phyloP scores from a whole-genome alignment of 2,329 filamentous ascomycete species.

The Scopulariopsis brevicaulis region DNA sequence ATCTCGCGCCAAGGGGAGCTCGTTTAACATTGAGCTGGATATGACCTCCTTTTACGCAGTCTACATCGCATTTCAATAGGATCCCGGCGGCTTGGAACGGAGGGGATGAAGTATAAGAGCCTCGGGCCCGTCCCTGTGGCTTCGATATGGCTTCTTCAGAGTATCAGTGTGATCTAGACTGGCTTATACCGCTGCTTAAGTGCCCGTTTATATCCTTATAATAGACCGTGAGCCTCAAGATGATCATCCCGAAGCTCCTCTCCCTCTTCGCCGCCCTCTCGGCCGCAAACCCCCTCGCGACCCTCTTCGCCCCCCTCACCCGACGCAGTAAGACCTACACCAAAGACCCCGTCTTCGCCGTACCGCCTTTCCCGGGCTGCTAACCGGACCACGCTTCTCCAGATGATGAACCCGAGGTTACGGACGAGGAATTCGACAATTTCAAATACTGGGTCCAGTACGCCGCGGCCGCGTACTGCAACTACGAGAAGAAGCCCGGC shows the following conservation, averaged over 20 bases:
- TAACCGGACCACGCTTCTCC: background rate
- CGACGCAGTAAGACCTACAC: background rate
- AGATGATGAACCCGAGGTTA: constrained; percentile 7
- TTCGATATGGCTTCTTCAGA: background rate
- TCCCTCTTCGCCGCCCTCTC: background rate
- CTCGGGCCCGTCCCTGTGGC: background rate
- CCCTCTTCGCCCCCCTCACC: background rate
- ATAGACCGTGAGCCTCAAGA: background rate
- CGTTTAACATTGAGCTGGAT: background rate
- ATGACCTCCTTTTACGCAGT: background rate
- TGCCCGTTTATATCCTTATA: background rate
- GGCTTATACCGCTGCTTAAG: background rate
- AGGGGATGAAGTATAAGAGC: background rate
- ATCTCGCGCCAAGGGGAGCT: background rate
- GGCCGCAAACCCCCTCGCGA: background rate
- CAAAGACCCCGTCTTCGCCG: background rate
- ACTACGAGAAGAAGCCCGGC: constrained; percentile 26
- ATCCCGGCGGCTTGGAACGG: background rate
- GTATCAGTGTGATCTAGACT: background rate
- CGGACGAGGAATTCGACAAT: constrained; percentile 18
- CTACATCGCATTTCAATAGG: background rate
- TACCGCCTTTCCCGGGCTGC: too few relatives aligned
- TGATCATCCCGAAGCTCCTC: background rate
- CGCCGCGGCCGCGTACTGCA: constrained; percentile 41
- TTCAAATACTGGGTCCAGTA: constrained; percentile 40